These are phyloP conservation scores for Pseudophaeomoniella oleicola DNA, from an alignment of 2,329 filamentous ascomycete genomes.

Conservation along the genomic window DNA sequence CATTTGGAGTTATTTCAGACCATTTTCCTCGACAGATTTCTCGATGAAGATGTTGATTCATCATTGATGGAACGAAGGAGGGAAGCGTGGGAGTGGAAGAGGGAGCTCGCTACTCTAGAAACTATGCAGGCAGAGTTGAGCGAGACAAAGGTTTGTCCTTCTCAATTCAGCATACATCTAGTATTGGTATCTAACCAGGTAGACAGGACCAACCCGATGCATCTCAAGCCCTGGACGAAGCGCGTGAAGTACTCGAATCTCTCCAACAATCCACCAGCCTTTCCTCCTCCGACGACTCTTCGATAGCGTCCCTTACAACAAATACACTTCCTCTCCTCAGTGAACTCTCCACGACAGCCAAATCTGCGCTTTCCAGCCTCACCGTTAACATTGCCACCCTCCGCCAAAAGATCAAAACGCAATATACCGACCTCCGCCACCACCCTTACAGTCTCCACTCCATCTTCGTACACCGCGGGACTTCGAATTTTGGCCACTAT, in stretches of 20 bases:
- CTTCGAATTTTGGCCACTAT: slow-evolving; percentile 68
- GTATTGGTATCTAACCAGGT: background rate
- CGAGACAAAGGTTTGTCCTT: slow-evolving; percentile 4
- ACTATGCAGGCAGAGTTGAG: slow-evolving; percentile 26
- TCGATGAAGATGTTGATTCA: slow-evolving; percentile 50
- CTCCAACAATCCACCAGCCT: slow-evolving; percentile 1
- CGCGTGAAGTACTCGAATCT: slow-evolving; percentile 8
- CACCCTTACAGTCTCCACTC: slow-evolving; percentile 74
- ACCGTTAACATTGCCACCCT: slow-evolving; percentile 15
- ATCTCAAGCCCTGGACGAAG: slow-evolving; percentile 9
- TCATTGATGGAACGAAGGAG: slow-evolving; percentile 49
- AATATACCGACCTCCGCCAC: slow-evolving; percentile 50
- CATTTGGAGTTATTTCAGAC: slow-evolving; percentile 66
- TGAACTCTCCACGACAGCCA: slow-evolving; percentile 1
- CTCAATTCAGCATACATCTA: background rate
- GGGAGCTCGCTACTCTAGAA: slow-evolving; percentile 43
- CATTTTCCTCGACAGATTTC: slow-evolving; percentile 79
- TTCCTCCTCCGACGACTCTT: background rate
- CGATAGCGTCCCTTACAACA: background rate
- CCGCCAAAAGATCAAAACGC: slow-evolving; percentile 33
- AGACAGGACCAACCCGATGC: slow-evolving; percentile 9
- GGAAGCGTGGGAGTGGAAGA: slow-evolving; percentile 61
- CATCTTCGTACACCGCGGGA: slow-evolving; percentile 73
- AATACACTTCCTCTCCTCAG: background rate
- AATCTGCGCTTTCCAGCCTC: background rate